Percentiles rank a stretch among this genome's conserved stretches.
These are phyloP conservation scores for Trifolium subterraneum DNA, from an alignment of 306 rosid species.

Conservation along the genomic window DNA sequence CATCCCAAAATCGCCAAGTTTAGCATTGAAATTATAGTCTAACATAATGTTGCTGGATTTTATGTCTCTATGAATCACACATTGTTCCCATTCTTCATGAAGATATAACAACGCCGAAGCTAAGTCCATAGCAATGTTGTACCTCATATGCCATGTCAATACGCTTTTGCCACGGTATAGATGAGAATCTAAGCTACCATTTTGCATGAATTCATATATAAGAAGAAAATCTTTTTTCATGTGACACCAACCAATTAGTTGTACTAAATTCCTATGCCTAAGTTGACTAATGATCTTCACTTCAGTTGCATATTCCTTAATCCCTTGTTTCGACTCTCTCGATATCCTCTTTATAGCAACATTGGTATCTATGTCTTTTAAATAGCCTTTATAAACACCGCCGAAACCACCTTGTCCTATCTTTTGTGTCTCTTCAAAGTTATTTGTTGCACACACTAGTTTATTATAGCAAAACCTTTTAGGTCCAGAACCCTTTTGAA, in stretches of 20 bases:
- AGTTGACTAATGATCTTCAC: conserved; percentile 33
- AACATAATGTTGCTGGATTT: conserved; percentile 32
- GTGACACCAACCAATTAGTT: conserved; percentile 29
- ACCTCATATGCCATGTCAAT: conserved; percentile 2
- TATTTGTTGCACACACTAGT: conserved; percentile 8
- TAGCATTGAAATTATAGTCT: conserved; percentile 25
- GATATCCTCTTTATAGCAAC: conserved; percentile 22
- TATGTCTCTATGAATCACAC: conserved; percentile 29
- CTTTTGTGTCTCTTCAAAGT: conserved; percentile 3
- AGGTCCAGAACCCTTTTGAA: conserved; percentile 22
- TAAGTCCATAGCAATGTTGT: conserved; percentile 3
- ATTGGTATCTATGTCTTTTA: conserved; percentile 8
- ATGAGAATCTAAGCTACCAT: conserved; percentile 29
- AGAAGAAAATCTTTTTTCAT: conserved; percentile 17
- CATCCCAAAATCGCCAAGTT: conserved; percentile 24
- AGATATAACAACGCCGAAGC: conserved; percentile 16
- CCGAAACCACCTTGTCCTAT: conserved; percentile 32
- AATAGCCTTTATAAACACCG: conserved; percentile 22
- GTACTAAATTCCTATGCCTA: conserved; percentile 24
- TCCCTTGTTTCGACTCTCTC: conserved; percentile 23
- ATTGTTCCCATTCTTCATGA: conserved; percentile 32
- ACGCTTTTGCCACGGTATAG: conserved; percentile 5
- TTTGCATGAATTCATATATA: conserved; percentile 27
- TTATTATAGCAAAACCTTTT: conserved; percentile 22
- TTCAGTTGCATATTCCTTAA: conserved; percentile 32